phyloP scores from a whole-genome alignment of 164 flowering plant genomes.

The Liquidambar formosana region DNA sequence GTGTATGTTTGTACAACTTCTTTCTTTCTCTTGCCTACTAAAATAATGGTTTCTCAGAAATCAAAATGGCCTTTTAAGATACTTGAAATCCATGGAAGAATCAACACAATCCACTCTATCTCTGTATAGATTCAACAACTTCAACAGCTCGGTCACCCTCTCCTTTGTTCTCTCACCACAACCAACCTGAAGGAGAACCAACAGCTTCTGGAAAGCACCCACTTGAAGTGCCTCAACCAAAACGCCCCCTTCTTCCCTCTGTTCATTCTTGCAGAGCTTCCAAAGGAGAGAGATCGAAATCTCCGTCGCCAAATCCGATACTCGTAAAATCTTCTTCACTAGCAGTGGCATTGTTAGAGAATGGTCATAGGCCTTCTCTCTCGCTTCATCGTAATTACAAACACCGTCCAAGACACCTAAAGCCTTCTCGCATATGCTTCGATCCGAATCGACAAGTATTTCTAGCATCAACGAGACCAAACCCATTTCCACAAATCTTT shows the following conservation, averaged over 20 bases:
- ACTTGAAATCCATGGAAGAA: conserved; percentile 69
- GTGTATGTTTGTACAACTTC: too few species aligned
- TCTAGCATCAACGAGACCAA: conserved; percentile 52
- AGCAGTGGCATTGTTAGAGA: conserved; percentile 61
- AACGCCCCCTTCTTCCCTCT: conserved; percentile 36
- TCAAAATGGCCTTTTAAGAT: conserved; percentile 60
- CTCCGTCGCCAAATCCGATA: conserved; percentile 66
- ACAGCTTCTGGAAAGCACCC: conserved; percentile 81
- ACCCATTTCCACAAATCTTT: conserved; percentile 45
- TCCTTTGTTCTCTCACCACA: conserved; percentile 68
- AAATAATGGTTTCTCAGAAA: too few species aligned
- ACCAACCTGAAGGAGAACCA: conserved; percentile 77
- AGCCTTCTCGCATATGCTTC: conserved; percentile 61
- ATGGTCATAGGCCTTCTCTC: conserved; percentile 35
- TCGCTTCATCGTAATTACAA: conserved; percentile 35
- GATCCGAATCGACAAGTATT: conserved; percentile 53
- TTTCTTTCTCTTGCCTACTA: too few species aligned
- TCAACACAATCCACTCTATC: conserved; percentile 63
- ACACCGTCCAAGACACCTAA: conserved; percentile 57
- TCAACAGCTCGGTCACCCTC: conserved; percentile 71
- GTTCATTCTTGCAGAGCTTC: conserved; percentile 58
- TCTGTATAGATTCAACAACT: conserved; percentile 56
- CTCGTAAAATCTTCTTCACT: conserved; percentile 74
- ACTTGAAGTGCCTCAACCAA: conserved; percentile 59
- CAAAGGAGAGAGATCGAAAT: conserved; percentile 63